Evolutionary conservation across 2,329 filamentous ascomycete species (phyloP).

Genomic region (Botrytis tulipae): DNA sequence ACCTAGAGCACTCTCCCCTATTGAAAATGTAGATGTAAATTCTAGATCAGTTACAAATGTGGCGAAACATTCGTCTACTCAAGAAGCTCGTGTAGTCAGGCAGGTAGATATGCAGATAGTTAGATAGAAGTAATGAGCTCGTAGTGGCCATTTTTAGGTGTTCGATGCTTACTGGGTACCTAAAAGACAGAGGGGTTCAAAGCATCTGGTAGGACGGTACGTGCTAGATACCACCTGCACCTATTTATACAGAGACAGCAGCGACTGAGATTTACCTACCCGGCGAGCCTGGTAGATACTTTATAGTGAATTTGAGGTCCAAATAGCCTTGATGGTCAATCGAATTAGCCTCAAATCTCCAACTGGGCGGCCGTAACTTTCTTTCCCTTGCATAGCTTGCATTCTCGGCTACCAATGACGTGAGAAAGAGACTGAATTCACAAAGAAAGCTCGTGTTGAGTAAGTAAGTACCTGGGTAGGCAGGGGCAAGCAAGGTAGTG

Average conservation of each 20-base stretch:
- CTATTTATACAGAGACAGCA: too few species aligned
- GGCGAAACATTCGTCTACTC: not conserved
- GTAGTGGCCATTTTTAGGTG: not conserved
- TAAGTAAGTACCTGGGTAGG: not conserved
- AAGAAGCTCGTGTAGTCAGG: too few species aligned
- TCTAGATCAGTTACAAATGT: too few species aligned
- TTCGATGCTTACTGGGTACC: not conserved
- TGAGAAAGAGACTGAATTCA: not conserved
- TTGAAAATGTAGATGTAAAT: not conserved
- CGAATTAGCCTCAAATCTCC: not conserved
- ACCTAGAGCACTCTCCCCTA: not conserved
- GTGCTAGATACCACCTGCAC: not conserved
- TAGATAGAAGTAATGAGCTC: not conserved
- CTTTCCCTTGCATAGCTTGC: not conserved
- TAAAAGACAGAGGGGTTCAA: not conserved
- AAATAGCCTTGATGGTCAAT: not conserved
- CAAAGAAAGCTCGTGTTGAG: not conserved
- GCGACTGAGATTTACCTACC: not conserved
- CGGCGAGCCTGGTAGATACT: not conserved
- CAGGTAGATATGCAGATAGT: not conserved
- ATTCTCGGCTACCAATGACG: constrained; percentile 2
- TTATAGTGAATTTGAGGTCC: not conserved
- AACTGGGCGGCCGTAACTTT: not conserved
- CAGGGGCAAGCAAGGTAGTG: not conserved
- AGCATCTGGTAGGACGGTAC: not conserved